Evolutionary conservation across 768 basidiomycete genomes (phyloP), one percentile per base, ranked within the genome.

Genomic region (Lactarius tabidus): DNA sequence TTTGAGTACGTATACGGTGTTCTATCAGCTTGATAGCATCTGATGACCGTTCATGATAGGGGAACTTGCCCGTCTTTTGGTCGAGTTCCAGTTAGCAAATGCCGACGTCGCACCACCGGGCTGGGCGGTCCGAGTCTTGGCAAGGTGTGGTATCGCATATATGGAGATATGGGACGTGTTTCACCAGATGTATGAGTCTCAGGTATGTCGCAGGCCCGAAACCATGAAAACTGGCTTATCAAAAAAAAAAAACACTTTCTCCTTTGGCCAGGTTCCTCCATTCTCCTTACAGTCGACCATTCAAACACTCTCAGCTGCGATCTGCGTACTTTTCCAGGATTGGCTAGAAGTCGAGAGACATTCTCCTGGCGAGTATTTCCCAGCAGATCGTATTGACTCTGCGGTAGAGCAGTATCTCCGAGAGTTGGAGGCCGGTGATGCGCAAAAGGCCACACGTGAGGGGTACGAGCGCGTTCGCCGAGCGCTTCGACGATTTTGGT

Each of bases 131-230:
- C 82, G 87, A 54, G 81, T 91, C 62, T 77, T 98, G 63, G 79
- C 86, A 23, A 88, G 94, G 74, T 95, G 89, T 60, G 86, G 89
- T 2, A 88, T 95, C 28, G 88, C 91, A 10, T 88, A 85, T 70
- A 79, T 83, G 39, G 91, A 94, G 63, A 82, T 95, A 60, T 96
- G 93, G 85, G 89, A 92, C 69, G 84, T 89, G 26, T 81, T 93
- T 68, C 88, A 92, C 69, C 89, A 89, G 73, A 89, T 93, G 83
- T 91, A 91, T 67, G 69, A 69, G 26, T 69, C 69, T 3, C 70
- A 92, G 89, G 83, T 92, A 29, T 87, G 68, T 56, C 39, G 6
- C 18, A 18, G 14, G 33, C 12, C 6, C 12, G 6, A 26, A n/a
- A 45, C 20, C 45, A 43, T 18, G 23, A n/a, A 15, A 35, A 48